Base-by-base conservation (phyloP, 768 basidiomycete species). In the Kwoniella mangroviensis region DNA sequence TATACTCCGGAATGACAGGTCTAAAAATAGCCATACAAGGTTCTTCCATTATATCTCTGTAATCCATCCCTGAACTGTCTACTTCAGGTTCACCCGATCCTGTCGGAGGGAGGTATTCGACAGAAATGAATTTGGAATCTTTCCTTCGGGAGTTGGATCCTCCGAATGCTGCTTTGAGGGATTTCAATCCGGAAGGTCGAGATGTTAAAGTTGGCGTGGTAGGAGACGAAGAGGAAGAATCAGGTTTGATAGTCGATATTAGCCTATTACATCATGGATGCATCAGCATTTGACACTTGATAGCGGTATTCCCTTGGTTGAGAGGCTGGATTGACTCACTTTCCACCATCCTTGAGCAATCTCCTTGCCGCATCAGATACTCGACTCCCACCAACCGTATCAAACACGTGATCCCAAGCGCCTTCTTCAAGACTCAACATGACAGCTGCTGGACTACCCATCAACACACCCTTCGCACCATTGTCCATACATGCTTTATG, bases 391-490 rank as follows among this genome's bases (percentile, higher is more conserved):
- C 94, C 94, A 19, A 92, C 84, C 1, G 91, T 91, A 81, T 96
- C 94, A 70, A 95, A 81, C 2, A 97, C 87, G 22, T 89, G 90
- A 79, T 95, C 93, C 81, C 94, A 91, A 42, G 84, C 74, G 42
- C 72, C 66, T 60, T 83, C 82, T 52, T 82, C 79, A 65, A 86
- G 82, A 64, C 87, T 87, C 41, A 90, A 82, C 41, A 90, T 87
- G 59, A 86, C 86, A 3, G 86, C 80, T 9, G 87, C 87, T n/a
- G 83, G 79, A 49, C 63, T 64, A 21, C 81, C 92, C 71, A 91
- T 90, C 24, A 92, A 86, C 10, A 93, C 88, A 72, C 91, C 92
- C 73, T 91, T 90, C 2, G 87, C 91, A 55, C 92, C 92, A 88
- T 91, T 91, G 28, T 78, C 84, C 49, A 89, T 86, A 58, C 90